Conservation (phyloP, 2,329 filamentous ascomycete species). For the Diaporthe capsici region DNA sequence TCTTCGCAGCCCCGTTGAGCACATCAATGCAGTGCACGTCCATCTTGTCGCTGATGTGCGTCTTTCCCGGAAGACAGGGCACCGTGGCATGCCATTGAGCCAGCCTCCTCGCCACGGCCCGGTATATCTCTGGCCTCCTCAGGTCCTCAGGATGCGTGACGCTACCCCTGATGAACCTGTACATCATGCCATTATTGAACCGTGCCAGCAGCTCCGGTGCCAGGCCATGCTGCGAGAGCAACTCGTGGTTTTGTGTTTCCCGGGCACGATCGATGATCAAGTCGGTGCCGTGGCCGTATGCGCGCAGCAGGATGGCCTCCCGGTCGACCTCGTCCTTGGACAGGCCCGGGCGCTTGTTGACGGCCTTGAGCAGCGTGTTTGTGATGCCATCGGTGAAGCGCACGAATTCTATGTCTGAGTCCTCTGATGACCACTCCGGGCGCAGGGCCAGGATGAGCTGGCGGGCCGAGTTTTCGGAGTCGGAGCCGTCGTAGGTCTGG, state of each 20-base stretch:
- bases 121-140: slow-evolving; percentile 80
- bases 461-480: slow-evolving; percentile 84
- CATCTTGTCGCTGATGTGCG: slow-evolving; percentile 54
- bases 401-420: slow-evolving; percentile 83
- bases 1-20: slow-evolving; percentile 49
- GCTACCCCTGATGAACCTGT: slow-evolving; percentile 87
- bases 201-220: slow-evolving; percentile 90
- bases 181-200: slow-evolving; percentile 96
- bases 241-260: slow-evolving; percentile 83
- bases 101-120: slow-evolving; percentile 85
- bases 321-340: slow-evolving; percentile 84
- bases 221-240: slow-evolving; percentile 85
- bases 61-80: slow-evolving; percentile 65
- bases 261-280: slow-evolving; percentile 96
- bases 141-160: slow-evolving; percentile 87
- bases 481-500: slow-evolving; percentile 79
- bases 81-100: slow-evolving; percentile 92
- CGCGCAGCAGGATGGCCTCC: slow-evolving; percentile 89
- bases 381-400: slow-evolving; percentile 99
- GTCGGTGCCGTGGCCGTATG: slow-evolving; percentile 95
- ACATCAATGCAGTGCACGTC: slow-evolving; percentile 43
- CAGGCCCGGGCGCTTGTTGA: slow-evolving; percentile 76
- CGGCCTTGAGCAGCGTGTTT: slow-evolving; percentile 88
- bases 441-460: slow-evolving; percentile 83
- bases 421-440: slow-evolving; percentile 79